Evolutionary conservation across 768 basidiomycete genomes (phyloP).

Genomic region (Lactifluus subvellereus): DNA sequence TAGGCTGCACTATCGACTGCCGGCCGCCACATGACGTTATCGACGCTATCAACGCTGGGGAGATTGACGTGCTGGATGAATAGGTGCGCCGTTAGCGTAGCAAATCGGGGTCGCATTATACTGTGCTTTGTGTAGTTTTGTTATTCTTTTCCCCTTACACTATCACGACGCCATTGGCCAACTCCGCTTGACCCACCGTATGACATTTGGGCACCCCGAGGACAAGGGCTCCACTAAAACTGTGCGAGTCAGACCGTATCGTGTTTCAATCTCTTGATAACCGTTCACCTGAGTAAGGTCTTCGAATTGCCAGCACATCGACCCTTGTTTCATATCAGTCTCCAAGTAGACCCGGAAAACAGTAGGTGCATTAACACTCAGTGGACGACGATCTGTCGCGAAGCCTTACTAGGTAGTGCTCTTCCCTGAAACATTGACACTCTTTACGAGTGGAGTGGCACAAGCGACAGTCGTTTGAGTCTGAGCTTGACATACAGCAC

Average conservation of each 20-base stretch:
- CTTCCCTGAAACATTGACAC: no score
- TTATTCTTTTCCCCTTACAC: slow-evolving; percentile 7
- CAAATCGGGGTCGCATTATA: not conserved
- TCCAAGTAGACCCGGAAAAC: no score
- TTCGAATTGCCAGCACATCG: not conserved
- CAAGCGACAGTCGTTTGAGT: no score
- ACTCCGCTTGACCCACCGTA: not conserved
- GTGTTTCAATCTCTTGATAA: not conserved
- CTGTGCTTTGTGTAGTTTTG: slow-evolving; percentile 18
- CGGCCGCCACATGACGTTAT: slow-evolving; percentile 90
- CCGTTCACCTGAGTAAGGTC: not conserved
- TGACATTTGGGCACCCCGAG: not conserved
- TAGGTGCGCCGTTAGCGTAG: slow-evolving; percentile 35
- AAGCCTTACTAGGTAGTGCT: no score
- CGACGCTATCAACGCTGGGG: slow-evolving; percentile 77
- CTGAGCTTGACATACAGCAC: no score
- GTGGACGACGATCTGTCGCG: no score
- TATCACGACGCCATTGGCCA: slow-evolving; percentile 15
- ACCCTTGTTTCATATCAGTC: no score
- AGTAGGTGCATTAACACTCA: no score
- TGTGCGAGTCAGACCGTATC: not conserved
- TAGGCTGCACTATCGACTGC: slow-evolving; percentile 96
- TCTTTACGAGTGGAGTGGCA: no score
- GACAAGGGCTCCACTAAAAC: not conserved
- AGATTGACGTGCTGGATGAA: slow-evolving; percentile 83